Evolutionary conservation across 1,139 yeast genomes (phyloP).

Genomic region (Pichia sp.): DNA sequence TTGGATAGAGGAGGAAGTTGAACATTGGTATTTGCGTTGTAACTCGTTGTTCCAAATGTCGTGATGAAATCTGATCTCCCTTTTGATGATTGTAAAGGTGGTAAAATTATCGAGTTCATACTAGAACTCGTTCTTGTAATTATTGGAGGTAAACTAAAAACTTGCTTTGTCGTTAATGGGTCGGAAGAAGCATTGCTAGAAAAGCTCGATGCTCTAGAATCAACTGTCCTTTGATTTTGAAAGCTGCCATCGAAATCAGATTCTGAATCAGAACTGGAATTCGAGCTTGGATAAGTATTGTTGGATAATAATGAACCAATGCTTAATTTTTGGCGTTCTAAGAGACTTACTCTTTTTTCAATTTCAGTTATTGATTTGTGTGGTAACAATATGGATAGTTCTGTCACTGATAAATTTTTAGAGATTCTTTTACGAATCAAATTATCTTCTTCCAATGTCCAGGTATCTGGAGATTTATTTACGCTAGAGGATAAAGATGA

Average conservation of each 20-base stretch:
- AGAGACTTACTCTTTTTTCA: slow-evolving; percentile 48
- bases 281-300: neutral
- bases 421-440: slow-evolving; percentile 48
- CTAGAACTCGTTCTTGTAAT: no score
- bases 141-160: no score
- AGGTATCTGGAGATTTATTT: neutral
- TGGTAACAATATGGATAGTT: slow-evolving; percentile 64
- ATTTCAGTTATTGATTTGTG: slow-evolving; percentile 71
- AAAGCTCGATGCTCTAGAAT: slow-evolving; percentile 2
- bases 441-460: slow-evolving; percentile 66
- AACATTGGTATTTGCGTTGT: neutral
- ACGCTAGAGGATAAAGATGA: neutral
- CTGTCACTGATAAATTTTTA: slow-evolving; percentile 62
- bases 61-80: no score
- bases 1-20: slow-evolving; percentile 6
- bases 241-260: neutral
- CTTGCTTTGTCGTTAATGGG: no score
- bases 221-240: neutral
- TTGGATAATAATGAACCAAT: slow-evolving; percentile 12
- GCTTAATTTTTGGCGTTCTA: slow-evolving; percentile 31
- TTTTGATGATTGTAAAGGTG: no score
- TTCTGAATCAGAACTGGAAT: neutral
- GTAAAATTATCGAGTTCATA: no score
- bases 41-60: no score
- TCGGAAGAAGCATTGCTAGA: neutral